phyloP scores from a whole-genome alignment of 768 basidiomycete species.

The Kwoniella pini region DNA sequence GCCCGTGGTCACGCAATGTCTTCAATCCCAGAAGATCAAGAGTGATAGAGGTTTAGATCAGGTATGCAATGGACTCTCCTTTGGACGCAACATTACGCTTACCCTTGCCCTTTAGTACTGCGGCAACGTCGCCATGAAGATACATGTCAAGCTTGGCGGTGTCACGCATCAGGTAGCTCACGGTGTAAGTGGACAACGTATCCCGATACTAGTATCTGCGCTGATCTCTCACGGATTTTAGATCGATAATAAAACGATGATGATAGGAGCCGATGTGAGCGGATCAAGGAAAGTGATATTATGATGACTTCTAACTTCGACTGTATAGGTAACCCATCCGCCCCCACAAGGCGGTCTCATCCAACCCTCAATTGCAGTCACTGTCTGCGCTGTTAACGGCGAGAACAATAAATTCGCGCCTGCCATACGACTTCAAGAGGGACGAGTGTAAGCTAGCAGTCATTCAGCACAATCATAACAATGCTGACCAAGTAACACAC shows the following conservation, averaged over 20 bases:
- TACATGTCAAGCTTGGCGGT: constrained; percentile 54
- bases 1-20: constrained; percentile 53
- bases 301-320: neutral
- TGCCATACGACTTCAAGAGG: constrained; percentile 50
- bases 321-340: constrained; percentile 33
- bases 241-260: constrained; percentile 42
- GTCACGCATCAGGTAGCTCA: constrained; percentile 44
- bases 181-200: constrained; percentile 20
- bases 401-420: constrained; percentile 38
- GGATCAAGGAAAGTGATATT: neutral
- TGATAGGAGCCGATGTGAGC: constrained; percentile 45
- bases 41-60: constrained; percentile 42
- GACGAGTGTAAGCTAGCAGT: constrained; percentile 37
- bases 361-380: constrained; percentile 46
- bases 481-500: neutral
- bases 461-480: neutral
- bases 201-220: neutral
- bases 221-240: neutral
- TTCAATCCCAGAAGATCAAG: constrained; percentile 36
- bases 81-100: neutral
- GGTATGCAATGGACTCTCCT: constrained; percentile 1
- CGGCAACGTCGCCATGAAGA: constrained; percentile 52
- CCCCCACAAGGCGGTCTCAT: constrained; percentile 35
- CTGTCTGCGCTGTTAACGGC: constrained; percentile 37
- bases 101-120: constrained; percentile 8